Base-by-base conservation (phyloP, 2,329 filamentous ascomycete genomes). In the Pyrenophora seminiperda region DNA sequence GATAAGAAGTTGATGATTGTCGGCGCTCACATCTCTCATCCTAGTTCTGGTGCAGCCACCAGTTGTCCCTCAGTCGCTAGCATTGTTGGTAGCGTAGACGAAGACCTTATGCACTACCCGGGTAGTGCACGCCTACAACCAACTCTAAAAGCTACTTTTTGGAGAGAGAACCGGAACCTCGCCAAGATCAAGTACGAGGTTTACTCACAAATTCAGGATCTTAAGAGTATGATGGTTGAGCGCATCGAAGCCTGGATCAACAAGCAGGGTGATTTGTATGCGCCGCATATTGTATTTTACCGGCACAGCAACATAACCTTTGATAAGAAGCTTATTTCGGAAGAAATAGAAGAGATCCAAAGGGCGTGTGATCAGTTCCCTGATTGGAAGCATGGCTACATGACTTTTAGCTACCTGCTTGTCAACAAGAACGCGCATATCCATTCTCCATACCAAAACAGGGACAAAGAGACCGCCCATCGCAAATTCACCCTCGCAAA, bases 1-100 rank as follows among this genome's bases (percentile, higher is more conserved):
- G 7, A 29, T 17, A 17, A 24, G 17, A 19, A 13, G 17, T 5
- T 40, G 4, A 47, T 52, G 37, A 19, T 47, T 9, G 31, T 47
- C 13, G 49, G 49, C 0, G 49, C 49, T n/a, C 49, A 52, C 27
- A 39, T 52, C 7, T 47, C 42, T 17, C 36, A 47, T 17, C 24
- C 42, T 13, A 43, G 27, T 11, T 20, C 42, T 5, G 18, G 11
- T 24, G 37, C 49, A 7, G 31, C 49, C 7, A 17, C 20, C n/a
- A 22, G 18, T 9, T 52, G 42, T 24, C 49, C 49, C 2, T 52
- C 49, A 1, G 49, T 52, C 14, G 49, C 49, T 4, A 29, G 43
- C 1, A 18, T 52, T 19, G 49, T 52, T n/a, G 37, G 34, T 14
- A 52, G 24, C 14, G 27, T 39, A 10, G 37, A 47, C 24, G 22